phyloP scores from a whole-genome alignment of 1,284 basidiomycete genomes.

The Ceratobasidium papillatum region DNA sequence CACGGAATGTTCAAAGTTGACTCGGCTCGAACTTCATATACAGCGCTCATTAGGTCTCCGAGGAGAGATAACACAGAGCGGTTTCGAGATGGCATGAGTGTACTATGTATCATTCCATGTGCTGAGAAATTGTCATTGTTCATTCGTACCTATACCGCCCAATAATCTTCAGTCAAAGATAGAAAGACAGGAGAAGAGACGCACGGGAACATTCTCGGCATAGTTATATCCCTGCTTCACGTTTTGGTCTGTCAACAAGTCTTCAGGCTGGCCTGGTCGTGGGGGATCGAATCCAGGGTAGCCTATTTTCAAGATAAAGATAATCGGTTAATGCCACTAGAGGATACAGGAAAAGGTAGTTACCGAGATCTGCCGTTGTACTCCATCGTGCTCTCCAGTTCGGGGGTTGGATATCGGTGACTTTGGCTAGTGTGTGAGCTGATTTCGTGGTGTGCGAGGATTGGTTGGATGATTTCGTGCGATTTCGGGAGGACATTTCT shows the following conservation, averaged over 20 bases:
- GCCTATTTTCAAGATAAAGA: conserved; percentile 61
- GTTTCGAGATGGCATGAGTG: conserved; percentile 48
- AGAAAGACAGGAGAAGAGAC: not conserved
- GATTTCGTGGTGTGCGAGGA: not conserved
- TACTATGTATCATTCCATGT: conserved; percentile 59
- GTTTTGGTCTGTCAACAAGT: conserved; percentile 76
- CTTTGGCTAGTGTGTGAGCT: conserved; percentile 8
- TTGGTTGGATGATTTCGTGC: conserved; percentile 4
- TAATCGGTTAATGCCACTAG: not conserved
- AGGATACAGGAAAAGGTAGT: not conserved
- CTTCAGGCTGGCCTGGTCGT: conserved; percentile 83
- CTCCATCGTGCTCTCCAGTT: conserved; percentile 43
- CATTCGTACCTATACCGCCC: conserved; percentile 56
- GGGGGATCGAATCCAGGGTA: conserved; percentile 89
- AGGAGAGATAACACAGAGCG: conserved; percentile 67
- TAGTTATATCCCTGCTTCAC: conserved; percentile 86
- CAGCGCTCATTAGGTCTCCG: conserved; percentile 81
- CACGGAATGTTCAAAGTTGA: conserved; percentile 68
- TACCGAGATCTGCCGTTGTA: conserved; percentile 68
- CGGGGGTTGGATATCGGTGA: conserved; percentile 42
- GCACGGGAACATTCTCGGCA: conserved; percentile 58
- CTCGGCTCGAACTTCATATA: conserved; percentile 72
- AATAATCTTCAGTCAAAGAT: conserved; percentile 33
- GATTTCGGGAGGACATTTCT: conserved; percentile 17
- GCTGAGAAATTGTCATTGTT: conserved; percentile 64